Conservation (phyloP, 2,329 filamentous ascomycete genomes). For the Drechslera avenae region DNA sequence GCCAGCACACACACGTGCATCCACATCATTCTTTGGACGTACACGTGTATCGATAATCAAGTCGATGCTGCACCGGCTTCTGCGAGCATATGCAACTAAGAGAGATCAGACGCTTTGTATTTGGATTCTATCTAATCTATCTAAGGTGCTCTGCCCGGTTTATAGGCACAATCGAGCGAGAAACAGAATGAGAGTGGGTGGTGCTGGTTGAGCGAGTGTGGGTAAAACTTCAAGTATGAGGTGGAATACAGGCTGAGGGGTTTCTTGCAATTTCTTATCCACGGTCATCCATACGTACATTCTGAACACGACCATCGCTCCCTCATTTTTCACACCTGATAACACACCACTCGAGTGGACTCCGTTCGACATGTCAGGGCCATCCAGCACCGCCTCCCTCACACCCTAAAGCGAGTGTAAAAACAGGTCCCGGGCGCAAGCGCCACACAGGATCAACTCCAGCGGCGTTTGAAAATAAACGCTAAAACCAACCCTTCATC, state of each 20-base stretch:
- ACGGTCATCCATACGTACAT: slow-evolving; percentile 20
- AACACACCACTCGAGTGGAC: slow-evolving; percentile 19
- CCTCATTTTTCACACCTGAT: slow-evolving; percentile 25
- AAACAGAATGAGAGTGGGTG: slow-evolving; percentile 20
- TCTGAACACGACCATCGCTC: slow-evolving; percentile 20
- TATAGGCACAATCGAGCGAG: slow-evolving; percentile 14
- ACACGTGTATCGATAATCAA: background rate
- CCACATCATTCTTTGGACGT: background rate
- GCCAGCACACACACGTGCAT: slow-evolving; percentile 20
- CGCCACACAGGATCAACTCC: slow-evolving; percentile 42
- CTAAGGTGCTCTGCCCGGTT: slow-evolving; percentile 17
- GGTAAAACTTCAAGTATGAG: slow-evolving; percentile 6
- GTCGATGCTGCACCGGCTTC: too few species aligned
- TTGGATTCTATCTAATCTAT: slow-evolving; percentile 19
- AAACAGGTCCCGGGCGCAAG: slow-evolving; percentile 35
- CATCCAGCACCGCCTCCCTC: slow-evolving; percentile 20
- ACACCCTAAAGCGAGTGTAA: slow-evolving; percentile 17
- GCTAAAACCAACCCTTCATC: slow-evolving; percentile 50
- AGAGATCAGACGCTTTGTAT: slow-evolving; percentile 11
- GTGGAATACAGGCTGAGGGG: slow-evolving; percentile 20
- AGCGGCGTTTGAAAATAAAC: slow-evolving; percentile 31
- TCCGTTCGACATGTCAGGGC: slow-evolving; percentile 6
- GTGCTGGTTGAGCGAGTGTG: slow-evolving; percentile 23
- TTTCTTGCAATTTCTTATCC: slow-evolving; percentile 31
- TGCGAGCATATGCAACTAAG: background rate